Evolutionary conservation across 2,329 filamentous ascomycete species (phyloP).

Genomic region (Metarhizium anisopliae): DNA sequence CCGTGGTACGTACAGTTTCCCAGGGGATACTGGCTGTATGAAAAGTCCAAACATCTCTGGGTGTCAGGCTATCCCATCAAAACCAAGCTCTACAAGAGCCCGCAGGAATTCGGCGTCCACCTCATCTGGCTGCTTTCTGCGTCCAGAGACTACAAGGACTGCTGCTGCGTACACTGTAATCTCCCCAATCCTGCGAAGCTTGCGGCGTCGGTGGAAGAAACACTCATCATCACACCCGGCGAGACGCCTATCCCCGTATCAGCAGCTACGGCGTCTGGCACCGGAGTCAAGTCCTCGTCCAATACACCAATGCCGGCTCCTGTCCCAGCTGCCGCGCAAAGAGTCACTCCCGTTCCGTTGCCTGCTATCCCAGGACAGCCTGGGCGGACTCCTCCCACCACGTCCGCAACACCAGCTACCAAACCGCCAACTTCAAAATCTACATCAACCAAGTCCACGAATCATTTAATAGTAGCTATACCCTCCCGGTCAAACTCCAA

Average conservation of each 20-base stretch:
- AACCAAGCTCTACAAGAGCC: slow-evolving; percentile 40
- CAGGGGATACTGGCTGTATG: slow-evolving; percentile 36
- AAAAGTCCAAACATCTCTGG: slow-evolving; percentile 39
- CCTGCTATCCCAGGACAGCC: slow-evolving; percentile 24
- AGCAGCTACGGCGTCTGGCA: slow-evolving; percentile 1
- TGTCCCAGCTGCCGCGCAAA: slow-evolving; percentile 9
- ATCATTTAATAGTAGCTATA: slow-evolving; percentile 12
- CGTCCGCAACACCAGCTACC: background rate
- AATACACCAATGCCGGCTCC: slow-evolving; percentile 6
- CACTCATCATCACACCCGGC: slow-evolving; percentile 10
- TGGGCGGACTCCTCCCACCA: slow-evolving; percentile 21
- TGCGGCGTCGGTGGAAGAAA: slow-evolving; percentile 17
- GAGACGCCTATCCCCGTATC: slow-evolving; percentile 8
- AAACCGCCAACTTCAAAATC: slow-evolving; percentile 4
- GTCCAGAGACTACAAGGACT: slow-evolving; percentile 38
- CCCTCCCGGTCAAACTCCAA: slow-evolving; percentile 5
- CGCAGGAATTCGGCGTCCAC: slow-evolving; percentile 44
- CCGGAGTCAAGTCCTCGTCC: slow-evolving; percentile 3
- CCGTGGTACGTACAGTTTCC: slow-evolving; percentile 37
- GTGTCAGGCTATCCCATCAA: slow-evolving; percentile 41
- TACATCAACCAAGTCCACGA: slow-evolving; percentile 10
- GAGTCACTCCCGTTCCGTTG: slow-evolving; percentile 28
- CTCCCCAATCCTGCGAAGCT: slow-evolving; percentile 18
- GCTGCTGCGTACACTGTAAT: slow-evolving; percentile 43
- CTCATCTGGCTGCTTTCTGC: slow-evolving; percentile 41